Evolutionary conservation across 768 basidiomycete genomes (phyloP), one percentile per base, ranked within the genome.

Genomic region (Serendipita sp.): DNA sequence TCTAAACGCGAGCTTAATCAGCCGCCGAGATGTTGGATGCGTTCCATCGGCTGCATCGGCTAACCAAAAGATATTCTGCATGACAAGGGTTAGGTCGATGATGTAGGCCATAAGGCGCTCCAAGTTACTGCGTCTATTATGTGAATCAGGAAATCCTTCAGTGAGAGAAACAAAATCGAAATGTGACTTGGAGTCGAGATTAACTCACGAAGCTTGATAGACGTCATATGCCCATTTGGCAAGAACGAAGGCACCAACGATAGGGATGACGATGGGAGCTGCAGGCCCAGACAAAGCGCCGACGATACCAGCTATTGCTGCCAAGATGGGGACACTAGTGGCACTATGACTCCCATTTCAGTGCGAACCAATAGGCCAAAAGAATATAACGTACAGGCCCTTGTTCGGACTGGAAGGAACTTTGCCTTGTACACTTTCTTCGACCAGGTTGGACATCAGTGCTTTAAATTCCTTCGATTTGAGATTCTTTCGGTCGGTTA

Each of bases 41-140:
- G 62, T 23, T 8, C 53, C 29, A 6, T 44, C 18, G 8, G 63
- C 62, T 3, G 23, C 23, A 23, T 23, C 23, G 23, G 23, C 23
- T 23, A 66, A 62, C 64, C 64, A 67, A 46, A 66, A 68, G 15
- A 71, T 45, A 5, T 45, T 68, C n/a, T 71, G 70, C 64, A 71
- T 63, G 34, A 71, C 66, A 40, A 70, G 65, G 5, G 70, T 71
- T 2, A 71, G 44, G 65, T 71, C 71, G 37, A 71, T 63, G 44
- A 71, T 71, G 62, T 71, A 71, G 27, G 64, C 64, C 66, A 71
- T 71, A 13, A 71, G 64, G 43, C 62, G 66, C 13, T 65, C 69
- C 13, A 67, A 63, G 15, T 65, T 65, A 6, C 27, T 2, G 3
- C 50, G 46, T 11, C 66, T 63, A 18, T 0, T 8, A 40, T 15